phyloP scores from a whole-genome alignment of 192 early-diverging fungal genomes.

The Geranomyces variabilis region DNA sequence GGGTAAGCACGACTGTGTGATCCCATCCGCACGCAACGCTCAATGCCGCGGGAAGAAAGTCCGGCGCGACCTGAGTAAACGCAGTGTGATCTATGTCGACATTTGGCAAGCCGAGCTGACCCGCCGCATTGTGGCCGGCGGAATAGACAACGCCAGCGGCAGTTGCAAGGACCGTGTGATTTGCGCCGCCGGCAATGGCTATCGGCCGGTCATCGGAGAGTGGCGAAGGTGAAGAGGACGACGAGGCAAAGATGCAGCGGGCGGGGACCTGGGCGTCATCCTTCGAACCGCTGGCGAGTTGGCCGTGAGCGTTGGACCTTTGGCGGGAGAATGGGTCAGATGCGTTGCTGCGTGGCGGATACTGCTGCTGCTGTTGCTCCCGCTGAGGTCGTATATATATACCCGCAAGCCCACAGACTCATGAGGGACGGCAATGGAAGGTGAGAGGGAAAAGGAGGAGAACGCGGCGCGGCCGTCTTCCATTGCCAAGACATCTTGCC shows the following conservation, averaged over 20 bases:
- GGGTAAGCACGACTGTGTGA: slow-evolving; percentile 44
- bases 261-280: slow-evolving; percentile 47
- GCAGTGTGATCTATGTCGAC: not conserved
- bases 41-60: not conserved
- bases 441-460: no score
- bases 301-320: slow-evolving; percentile 70
- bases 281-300: slow-evolving; percentile 59
- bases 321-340: no score
- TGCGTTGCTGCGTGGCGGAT: no score
- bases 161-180: slow-evolving; percentile 65
- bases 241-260: slow-evolving; percentile 11
- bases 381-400: no score
- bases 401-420: no score
- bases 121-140: slow-evolving; percentile 52
- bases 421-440: no score
- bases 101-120: slow-evolving; percentile 44
- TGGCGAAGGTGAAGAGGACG: not conserved
- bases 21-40: slow-evolving; percentile 69
- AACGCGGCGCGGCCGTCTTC: no score
- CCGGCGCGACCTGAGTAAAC: not conserved
- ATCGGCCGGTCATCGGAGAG: slow-evolving; percentile 6
- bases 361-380: no score
- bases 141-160: slow-evolving; percentile 43
- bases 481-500: no score
- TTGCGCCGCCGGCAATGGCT: slow-evolving; percentile 64